Percentiles rank a stretch among this genome's conserved stretches.
Evolutionary conservation across 2,329 filamentous ascomycete genomes (phyloP).

Genomic region (Lithohypha guttulata): DNA sequence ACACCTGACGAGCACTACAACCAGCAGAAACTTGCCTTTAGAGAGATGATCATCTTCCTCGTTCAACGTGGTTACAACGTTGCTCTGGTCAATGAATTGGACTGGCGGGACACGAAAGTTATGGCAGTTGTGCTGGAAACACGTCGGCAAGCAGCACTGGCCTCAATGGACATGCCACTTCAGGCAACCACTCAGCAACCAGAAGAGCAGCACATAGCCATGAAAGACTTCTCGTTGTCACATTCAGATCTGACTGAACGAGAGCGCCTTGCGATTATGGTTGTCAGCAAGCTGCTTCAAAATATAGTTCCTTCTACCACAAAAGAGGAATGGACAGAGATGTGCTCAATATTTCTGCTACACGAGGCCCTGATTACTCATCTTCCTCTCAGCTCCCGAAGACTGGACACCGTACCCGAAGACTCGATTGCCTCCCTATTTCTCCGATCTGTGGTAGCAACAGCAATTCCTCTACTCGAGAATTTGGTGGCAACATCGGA

Average conservation of each 20-base stretch:
- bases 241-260: no score
- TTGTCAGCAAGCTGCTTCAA: no score
- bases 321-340: no score
- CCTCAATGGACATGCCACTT: not conserved
- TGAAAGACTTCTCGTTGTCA: no score
- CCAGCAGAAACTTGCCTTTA: constrained; percentile 25
- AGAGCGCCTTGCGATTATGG: no score
- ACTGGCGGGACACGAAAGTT: constrained; percentile 55
- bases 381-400: no score
- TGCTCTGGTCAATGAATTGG: constrained; percentile 52
- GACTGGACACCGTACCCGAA: no score
- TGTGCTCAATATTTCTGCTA: no score
- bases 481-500: not conserved
- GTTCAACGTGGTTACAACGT: constrained; percentile 48
- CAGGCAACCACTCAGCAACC: not conserved
- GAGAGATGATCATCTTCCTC: constrained; percentile 46
- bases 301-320: no score
- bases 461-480: not conserved
- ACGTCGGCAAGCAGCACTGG: constrained; percentile 1
- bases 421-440: no score
- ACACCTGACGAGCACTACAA: constrained; percentile 12
- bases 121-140: constrained; percentile 8
- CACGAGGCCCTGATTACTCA: no score
- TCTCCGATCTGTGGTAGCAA: not conserved
- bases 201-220: not conserved